Evolutionary conservation across 305 asterid species (phyloP), one percentile per base, ranked within the genome.

Genomic region (Fraxinus floribunda): DNA sequence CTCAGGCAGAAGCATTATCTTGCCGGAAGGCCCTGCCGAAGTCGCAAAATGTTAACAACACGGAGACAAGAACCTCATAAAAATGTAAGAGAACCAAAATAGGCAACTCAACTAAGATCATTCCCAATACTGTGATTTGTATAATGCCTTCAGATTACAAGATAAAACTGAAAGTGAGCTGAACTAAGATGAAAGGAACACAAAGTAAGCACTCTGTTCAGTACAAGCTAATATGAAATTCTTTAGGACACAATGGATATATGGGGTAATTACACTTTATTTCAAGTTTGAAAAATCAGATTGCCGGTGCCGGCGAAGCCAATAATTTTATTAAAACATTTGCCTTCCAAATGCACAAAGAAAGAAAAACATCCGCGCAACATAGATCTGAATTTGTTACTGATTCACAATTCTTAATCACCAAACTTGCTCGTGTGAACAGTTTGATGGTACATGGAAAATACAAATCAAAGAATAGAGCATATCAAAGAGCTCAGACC

Each of bases 1-100:
- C 89, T 94, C 98, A 0, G 98, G 99, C 75, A 96, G 91, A 86
- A 96, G 97, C 98, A 96, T 96, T 81, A 96, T 86, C 92, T 94
- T 93, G 39, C 99, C 99, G 24, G 99, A 96, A 82, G 99, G 99
- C 74, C 99, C 99, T 96, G 91, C 16, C 78, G 80, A 75, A 35
- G 52, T 62, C 20, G 49, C 18, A 11, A 73, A 74, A 76, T 55
- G 81, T 83, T 70, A 66, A 81, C 75, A 70, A 29, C 9, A 70
- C 32, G 5, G 75, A 68, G 75, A 11, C 10, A 0, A 68, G 38
- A 68, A 68, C 11, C 34, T 68, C 18, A 5, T 29, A 68, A 68
- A 29, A 29, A 29, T 9, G 15, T 26, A 68, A 68, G 20, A 68
- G 38, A 29, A 68, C 18, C 38, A 68, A 29, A 26, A 22, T 64